A percentile compares a stretch with the other conserved stretches of the same genome.
Conservation (phyloP, 768 basidiomycete genomes). For the Clitopilus passeckerianus region DNA sequence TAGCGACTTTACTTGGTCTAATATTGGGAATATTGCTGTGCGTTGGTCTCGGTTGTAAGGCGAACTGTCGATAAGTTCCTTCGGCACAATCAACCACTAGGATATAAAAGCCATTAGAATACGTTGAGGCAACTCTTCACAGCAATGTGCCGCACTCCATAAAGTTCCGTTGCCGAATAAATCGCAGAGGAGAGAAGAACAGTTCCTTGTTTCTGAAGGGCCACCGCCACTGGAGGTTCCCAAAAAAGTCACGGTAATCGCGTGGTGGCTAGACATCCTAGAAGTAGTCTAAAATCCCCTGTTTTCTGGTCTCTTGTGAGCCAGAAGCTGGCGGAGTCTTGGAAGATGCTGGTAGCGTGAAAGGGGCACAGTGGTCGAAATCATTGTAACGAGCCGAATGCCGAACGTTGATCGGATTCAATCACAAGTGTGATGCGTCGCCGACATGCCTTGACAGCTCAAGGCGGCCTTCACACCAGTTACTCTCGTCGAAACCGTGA, state of each 20-base stretch:
- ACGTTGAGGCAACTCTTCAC: not conserved
- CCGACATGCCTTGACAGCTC: too few relatives aligned
- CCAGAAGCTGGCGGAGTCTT: not conserved
- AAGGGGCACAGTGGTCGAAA: too few relatives aligned
- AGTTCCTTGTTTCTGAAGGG: slow-evolving; percentile 67
- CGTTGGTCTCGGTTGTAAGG: slow-evolving; percentile 36
- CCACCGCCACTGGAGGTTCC: slow-evolving; percentile 79
- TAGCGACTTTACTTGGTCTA: slow-evolving; percentile 44
- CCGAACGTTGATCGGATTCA: not conserved
- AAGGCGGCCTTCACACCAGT: not conserved
- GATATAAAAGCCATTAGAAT: slow-evolving; percentile 1
- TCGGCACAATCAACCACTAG: slow-evolving; percentile 81
- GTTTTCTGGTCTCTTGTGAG: too few relatives aligned
- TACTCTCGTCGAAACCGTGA: not conserved
- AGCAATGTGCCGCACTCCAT: slow-evolving; percentile 51
- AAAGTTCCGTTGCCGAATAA: slow-evolving; percentile 47
- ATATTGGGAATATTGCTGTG: slow-evolving; percentile 19
- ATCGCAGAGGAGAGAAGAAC: slow-evolving; percentile 68
- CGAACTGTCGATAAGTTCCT: slow-evolving; percentile 70
- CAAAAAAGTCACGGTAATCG: slow-evolving; percentile 63
- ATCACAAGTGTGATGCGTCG: too few relatives aligned
- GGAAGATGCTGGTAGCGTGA: not conserved
- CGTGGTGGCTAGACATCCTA: slow-evolving; percentile 4
- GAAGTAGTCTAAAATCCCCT: not conserved
- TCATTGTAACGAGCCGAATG: not conserved